Base-by-base conservation (phyloP, 331 rosid genomes). In the Spiraea crenata region DNA sequence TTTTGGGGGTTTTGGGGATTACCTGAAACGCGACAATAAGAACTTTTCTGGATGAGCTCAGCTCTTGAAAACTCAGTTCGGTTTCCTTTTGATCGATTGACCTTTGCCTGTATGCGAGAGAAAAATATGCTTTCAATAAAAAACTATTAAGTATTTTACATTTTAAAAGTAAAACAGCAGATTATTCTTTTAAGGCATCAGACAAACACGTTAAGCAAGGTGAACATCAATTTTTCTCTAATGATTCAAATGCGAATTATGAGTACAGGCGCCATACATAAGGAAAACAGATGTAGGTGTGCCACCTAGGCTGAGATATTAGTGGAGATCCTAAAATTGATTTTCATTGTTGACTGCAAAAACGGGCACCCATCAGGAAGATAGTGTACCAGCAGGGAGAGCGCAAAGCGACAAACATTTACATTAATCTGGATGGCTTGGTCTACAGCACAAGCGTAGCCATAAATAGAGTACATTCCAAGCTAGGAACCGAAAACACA, bases 11-110 rank as follows among this genome's bases (percentile, higher is more conserved):
- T 56, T 47, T 63, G 44, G 50, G 41, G 69, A 56, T 40, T 82
- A 92, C 98, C 99, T 83, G 87, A 77, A 75, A 92, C 96, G 78
- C 87, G 87, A 79, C 91, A 88, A 42, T 88, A 88, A 77, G 96
- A 90, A 79, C 96, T 90, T 77, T 85, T 90, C 74, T 85, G 98
- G 16, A 83, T 85, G 40, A 92, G 91, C 42, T 92, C 96, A 46
- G 96, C 74, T 76, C 76, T 88, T 7, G 98, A 90, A 54, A 82
- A 42, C 70, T 84, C 97, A 7, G 91, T 86, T 72, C 83, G 83
- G 57, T 85, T 90, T 74, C 98, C 96, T 74, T 90, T 92, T 48
- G 96, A 74, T 20, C 96, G 91, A 75, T 92, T 90, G 19, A 88
- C 96, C 1, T 79, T 88, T 69, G 91, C 92, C 98, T 90, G 47